These are phyloP conservation scores for Elsinoe arachidis DNA, from an alignment of 2,329 filamentous ascomycete species.

Conservation along the genomic window DNA sequence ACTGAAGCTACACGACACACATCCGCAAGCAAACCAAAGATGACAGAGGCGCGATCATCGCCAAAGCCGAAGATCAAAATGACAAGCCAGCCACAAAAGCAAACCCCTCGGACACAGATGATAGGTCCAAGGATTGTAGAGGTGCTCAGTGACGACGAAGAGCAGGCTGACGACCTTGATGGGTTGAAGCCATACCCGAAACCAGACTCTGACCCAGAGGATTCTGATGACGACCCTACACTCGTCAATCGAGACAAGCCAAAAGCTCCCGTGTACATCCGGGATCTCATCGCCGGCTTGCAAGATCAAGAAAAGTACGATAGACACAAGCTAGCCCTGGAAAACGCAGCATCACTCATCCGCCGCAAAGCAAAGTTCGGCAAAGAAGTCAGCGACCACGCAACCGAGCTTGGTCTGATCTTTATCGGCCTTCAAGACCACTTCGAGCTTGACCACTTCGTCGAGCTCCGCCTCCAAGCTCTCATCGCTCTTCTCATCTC, in stretches of 20 bases:
- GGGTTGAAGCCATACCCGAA: slow-evolving; percentile 67
- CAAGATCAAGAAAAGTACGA: slow-evolving; percentile 78
- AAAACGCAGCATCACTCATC: slow-evolving; percentile 69
- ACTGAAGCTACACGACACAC: not conserved
- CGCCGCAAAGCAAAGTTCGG: slow-evolving; percentile 83
- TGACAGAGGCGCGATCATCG: not conserved
- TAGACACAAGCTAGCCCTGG: slow-evolving; percentile 68
- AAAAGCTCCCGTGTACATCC: slow-evolving; percentile 80
- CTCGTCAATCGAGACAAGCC: slow-evolving; percentile 75
- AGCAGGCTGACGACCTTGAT: slow-evolving; percentile 41
- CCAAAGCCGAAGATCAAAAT: not conserved
- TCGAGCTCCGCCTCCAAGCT: slow-evolving; percentile 64
- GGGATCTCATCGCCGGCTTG: slow-evolving; percentile 71
- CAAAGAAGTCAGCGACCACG: slow-evolving; percentile 76
- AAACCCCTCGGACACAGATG: slow-evolving; percentile 22
- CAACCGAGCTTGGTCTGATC: slow-evolving; percentile 67
- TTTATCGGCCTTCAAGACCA: slow-evolving; percentile 78
- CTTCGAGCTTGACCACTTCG: slow-evolving; percentile 70
- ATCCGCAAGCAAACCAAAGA: not conserved
- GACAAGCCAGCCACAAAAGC: not conserved
- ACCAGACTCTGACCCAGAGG: slow-evolving; percentile 77
- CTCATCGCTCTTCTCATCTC: slow-evolving; percentile 75
- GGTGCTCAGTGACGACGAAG: slow-evolving; percentile 36
- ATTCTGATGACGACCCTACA: slow-evolving; percentile 89
- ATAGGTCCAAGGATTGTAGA: slow-evolving; percentile 27